Evolutionary conservation across 2,329 filamentous ascomycete genomes (phyloP), one percentile per base, ranked within the genome.

Genomic region (Pseudogymnoascus sp.): DNA sequence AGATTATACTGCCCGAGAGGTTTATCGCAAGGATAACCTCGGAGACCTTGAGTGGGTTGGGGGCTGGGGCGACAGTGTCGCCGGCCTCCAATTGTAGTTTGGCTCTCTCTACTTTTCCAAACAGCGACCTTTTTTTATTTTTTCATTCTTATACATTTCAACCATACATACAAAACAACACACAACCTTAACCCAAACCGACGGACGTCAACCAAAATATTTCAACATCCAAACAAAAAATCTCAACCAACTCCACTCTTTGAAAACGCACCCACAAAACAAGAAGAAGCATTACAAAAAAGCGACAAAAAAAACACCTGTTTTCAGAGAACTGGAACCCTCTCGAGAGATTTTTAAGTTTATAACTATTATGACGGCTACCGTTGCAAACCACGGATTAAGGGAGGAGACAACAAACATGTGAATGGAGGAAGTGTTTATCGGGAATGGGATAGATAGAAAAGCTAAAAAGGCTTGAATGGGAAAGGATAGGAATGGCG

Each of bases 1-100:
- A 64, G 63, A 58, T 37, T 74, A 59, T 59, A 59, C 57, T 59
- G 57, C 57, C 26, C 21, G 80, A 78, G 78, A 82, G 82, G 66
- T 84, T 59, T 59, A 82, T 81, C 82, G 82, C 71, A 79, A 83
- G 71, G 85, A 88, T 65, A 79, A 77, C 77, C 83, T 90, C 74
- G 87, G 86, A 72, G 89, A 93, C 72, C 78, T 92, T 79, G 92
- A 96, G 84, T 96, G 93, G 87, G 90, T 96, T 85, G 92, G 92
- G 80, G 90, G 89, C 78, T 95, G 90, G 85, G 86, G 89, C 75
- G 85, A 86, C 71, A 61, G 67, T 69, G 65, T 63, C 66, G 74
- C 70, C 73, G 57, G 57, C 57, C 72, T 79, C 74, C 84, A 84
- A 82, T 85, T 84, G 83, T 86, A 78, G 82, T 82, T 83, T 74